Percentiles rank a stretch among this genome's conserved stretches.
phyloP scores from a whole-genome alignment of 2,329 filamentous ascomycete species.

The Onygenales sp. region DNA sequence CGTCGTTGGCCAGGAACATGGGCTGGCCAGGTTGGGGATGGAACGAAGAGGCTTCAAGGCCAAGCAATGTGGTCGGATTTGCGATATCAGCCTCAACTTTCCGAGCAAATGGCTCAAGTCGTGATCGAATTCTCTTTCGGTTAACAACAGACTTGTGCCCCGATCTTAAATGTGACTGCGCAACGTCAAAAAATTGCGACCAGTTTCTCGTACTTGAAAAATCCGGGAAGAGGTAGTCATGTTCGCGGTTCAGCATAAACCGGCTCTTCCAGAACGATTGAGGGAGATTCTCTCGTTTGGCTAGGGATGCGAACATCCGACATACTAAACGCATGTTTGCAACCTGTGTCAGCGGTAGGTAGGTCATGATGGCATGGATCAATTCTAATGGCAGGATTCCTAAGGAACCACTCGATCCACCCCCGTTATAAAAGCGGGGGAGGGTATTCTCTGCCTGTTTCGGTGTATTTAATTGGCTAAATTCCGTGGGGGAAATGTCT shows the following conservation, averaged over 20 bases:
- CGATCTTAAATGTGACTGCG: background rate
- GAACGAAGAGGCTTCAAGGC: background rate
- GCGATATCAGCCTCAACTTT: background rate
- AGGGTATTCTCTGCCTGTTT: background rate
- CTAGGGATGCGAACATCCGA: background rate
- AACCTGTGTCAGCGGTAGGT: constrained; percentile 2
- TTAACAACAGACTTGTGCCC: background rate
- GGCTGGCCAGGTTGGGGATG: background rate
- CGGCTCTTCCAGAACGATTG: constrained; percentile 5
- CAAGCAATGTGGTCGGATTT: background rate
- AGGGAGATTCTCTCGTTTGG: background rate
- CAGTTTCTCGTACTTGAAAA: background rate
- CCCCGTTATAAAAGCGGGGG: background rate
- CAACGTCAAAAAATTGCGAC: constrained; percentile 1
- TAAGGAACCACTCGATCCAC: background rate
- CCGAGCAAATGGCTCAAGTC: constrained; percentile 3
- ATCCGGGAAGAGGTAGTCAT: constrained; percentile 1
- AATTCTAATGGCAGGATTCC: background rate
- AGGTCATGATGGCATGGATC: background rate
- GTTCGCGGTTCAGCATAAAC: constrained; percentile 3
- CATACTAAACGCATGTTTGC: background rate
- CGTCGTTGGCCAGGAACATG: background rate
- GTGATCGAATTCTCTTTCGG: background rate
- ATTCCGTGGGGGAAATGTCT: background rate
- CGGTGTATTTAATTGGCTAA: background rate